Evolutionary conservation across 805 yeast genomes (phyloP), one percentile per base, ranked within the genome.

Genomic region (Zygosaccharomyces lentus): DNA sequence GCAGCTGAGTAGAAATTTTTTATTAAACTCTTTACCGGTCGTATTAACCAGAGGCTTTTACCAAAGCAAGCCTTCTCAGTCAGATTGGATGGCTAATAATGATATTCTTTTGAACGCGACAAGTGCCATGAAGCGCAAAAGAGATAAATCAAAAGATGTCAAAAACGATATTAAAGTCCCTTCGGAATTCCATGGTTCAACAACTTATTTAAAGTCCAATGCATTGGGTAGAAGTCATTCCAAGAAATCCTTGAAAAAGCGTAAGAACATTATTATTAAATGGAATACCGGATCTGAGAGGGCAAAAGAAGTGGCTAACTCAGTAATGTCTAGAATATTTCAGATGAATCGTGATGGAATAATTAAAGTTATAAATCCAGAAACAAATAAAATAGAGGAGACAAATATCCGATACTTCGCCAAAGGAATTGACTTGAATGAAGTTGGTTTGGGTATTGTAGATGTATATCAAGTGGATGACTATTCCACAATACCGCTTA

Each of bases 201-300:
- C 40, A 9, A 26, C 17, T 12, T 12, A 27, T 7, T 10, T 16
- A 9, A 43, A 36, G 35, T 26, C 24, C 19, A 44, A 41, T 25
- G 23, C 24, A n/a, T n/a, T 29, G 15, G 32, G 31, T 21, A 39
- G 36, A 17, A 40, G 24, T 12, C 40, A 36, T 37, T 32, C 27
- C 15, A 34, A 45, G 23, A 34, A 23, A 36, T 24, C 34, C 12
- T 27, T 15, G 17, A 37, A 42, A 27, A 25, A 19, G 23, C 35
- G 30, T 8, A 50, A 41, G 35, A 54, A 47, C 16, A 21, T 54
- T 4, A 37, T 50, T 1, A 43, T 62, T 9, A 57, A 48, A 15
- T 63, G 66, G 65, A 55, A 25, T 9, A 56, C 57, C n/a, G 69
- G 69, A 7, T 46, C 61, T 9, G 64, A 58, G 21, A 54, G 63